Evolutionary conservation across 139 green algal species (phyloP).

Genomic region (Picochlorum costavermella): DNA sequence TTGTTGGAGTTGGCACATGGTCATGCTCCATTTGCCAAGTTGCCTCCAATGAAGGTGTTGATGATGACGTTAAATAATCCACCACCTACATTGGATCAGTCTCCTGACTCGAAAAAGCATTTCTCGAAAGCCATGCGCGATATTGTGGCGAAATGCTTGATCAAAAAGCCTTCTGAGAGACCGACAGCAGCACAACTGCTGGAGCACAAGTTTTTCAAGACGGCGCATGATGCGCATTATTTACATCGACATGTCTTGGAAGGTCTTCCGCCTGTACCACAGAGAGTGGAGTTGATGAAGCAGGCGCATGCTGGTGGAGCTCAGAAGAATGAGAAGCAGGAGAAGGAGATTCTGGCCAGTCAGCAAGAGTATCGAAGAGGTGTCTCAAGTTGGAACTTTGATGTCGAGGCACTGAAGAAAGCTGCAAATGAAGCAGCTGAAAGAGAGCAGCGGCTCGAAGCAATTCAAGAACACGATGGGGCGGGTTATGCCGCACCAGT

Average conservation of each 20-base stretch:
- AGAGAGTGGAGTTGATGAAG: slow-evolving; percentile 76
- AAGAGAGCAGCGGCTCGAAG: slow-evolving; percentile 17
- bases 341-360: slow-evolving; percentile 30
- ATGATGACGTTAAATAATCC: slow-evolving; percentile 95
- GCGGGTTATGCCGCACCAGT: background rate
- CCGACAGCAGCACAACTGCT: slow-evolving; percentile 88
- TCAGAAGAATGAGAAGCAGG: slow-evolving; percentile 10
- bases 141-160: slow-evolving; percentile 87
- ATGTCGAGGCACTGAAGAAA: slow-evolving; percentile 76
- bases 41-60: slow-evolving; percentile 95
- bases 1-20: slow-evolving; percentile 96
- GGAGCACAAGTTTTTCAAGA: slow-evolving; percentile 98
- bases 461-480: background rate
- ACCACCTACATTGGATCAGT: slow-evolving; percentile 76
- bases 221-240: slow-evolving; percentile 63
- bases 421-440: slow-evolving; percentile 30
- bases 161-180: slow-evolving; percentile 86
- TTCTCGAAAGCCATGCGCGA: slow-evolving; percentile 83
- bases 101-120: slow-evolving; percentile 54
- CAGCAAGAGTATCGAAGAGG: slow-evolving; percentile 76
- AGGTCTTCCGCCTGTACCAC: slow-evolving; percentile 65
- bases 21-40: slow-evolving; percentile 97
- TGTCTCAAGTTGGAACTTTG: slow-evolving; percentile 88
- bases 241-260: slow-evolving; percentile 71
- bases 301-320: slow-evolving; percentile 13